Evolutionary conservation across 176 grass and related monocot genomes (phyloP).

Genomic region (Oryza officinalis): DNA sequence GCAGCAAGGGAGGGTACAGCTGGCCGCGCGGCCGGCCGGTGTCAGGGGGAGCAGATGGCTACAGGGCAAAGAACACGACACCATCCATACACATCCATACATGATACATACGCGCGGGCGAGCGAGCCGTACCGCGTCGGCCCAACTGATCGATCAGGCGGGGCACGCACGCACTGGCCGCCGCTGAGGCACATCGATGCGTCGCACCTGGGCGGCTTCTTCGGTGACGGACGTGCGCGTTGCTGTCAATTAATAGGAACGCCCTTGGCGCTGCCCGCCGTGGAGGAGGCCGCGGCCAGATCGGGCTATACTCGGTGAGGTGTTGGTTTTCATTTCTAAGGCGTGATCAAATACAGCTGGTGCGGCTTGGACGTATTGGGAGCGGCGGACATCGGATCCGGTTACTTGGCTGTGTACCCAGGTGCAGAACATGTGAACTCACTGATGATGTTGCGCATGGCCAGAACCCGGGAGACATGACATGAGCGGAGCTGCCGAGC

Average conservation of each 20-base stretch:
- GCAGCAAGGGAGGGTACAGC: constrained; percentile 28
- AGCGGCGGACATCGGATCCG: not conserved
- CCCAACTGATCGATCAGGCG: no score
- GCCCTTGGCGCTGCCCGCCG: not conserved
- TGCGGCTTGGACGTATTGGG: constrained; percentile 45
- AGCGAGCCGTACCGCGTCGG: constrained; percentile 12
- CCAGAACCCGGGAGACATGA: not conserved
- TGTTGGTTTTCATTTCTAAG: constrained; percentile 13
- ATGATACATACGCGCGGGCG: not conserved
- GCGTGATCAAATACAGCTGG: constrained; percentile 42
- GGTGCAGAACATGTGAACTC: constrained; percentile 36
- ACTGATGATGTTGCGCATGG: not conserved
- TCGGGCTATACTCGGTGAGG: not conserved
- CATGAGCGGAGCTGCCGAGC: not conserved
- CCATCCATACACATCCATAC: constrained; percentile 24
- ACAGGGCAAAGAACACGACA: constrained; percentile 32
- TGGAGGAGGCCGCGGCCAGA: constrained; percentile 21
- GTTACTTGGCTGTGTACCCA: not conserved
- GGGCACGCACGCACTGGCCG: not conserved
- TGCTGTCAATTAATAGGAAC: constrained; percentile 7
- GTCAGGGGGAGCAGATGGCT: constrained; percentile 33
- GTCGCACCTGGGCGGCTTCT: constrained; percentile 24
- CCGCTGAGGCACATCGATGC: not conserved
- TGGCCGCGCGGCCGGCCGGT: constrained; percentile 21
- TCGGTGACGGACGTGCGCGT: constrained; percentile 22